Percentiles rank a stretch among this genome's conserved stretches.
These are phyloP conservation scores for Logfia minima DNA, from an alignment of 129 eudicot genomes.

Conservation along the genomic window DNA sequence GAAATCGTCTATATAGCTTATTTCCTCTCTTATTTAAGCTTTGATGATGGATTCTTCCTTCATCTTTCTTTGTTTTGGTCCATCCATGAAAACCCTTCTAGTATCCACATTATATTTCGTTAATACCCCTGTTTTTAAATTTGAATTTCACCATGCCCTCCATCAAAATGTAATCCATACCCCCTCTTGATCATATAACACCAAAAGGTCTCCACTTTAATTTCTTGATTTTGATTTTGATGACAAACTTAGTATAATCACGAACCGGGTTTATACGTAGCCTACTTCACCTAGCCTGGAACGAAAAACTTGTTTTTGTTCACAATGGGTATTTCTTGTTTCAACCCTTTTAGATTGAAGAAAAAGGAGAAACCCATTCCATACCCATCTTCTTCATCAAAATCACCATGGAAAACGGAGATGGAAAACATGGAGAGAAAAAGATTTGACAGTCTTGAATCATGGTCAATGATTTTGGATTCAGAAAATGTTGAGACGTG, in stretches of 20 bases:
- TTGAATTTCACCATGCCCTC: slow-evolving; percentile 31
- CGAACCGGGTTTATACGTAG: slow-evolving; percentile 7
- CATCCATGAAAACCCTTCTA: slow-evolving; percentile 42
- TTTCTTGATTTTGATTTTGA: slow-evolving; percentile 26
- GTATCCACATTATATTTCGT: slow-evolving; percentile 3
- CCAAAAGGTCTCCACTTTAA: background rate
- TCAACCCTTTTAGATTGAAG: slow-evolving; percentile 50
- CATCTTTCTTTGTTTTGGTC: slow-evolving; percentile 28
- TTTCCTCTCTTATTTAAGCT: slow-evolving; percentile 19
- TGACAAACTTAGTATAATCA: slow-evolving; percentile 25
- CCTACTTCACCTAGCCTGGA: slow-evolving; percentile 8
- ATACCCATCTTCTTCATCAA: slow-evolving; percentile 51
- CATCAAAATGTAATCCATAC: slow-evolving; percentile 14
- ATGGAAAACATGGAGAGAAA: slow-evolving; percentile 73
- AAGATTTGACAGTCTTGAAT: slow-evolving; percentile 88
- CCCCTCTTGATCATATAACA: slow-evolving; percentile 30
- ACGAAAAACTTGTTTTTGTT: slow-evolving; percentile 3
- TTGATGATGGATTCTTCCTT: slow-evolving; percentile 34
- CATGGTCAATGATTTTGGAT: slow-evolving; percentile 98
- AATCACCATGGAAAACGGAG: slow-evolving; percentile 53
- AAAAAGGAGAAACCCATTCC: slow-evolving; percentile 56
- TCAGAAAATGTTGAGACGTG: slow-evolving; percentile 91
- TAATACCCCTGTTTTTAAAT: slow-evolving; percentile 55
- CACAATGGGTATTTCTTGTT: slow-evolving; percentile 65
- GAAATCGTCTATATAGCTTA: slow-evolving; percentile 10